Percentiles rank a stretch among this genome's conserved stretches.
These are phyloP conservation scores for Zancudomyces culisetae DNA, from an alignment of 371 early-diverging fungal genomes.

Conservation along the genomic window DNA sequence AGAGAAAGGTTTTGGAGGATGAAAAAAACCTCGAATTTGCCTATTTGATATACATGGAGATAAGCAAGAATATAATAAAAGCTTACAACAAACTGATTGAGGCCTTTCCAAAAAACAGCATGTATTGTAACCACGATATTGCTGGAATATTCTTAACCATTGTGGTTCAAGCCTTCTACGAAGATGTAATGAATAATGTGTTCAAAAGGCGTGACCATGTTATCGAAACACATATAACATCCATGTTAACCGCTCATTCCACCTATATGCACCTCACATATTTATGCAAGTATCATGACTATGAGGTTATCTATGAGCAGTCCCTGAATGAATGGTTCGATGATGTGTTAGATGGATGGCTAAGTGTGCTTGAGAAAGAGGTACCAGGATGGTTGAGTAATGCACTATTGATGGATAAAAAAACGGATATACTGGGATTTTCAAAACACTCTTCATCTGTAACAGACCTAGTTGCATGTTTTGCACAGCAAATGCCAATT, in stretches of 20 bases:
- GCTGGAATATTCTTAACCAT: too few relatives aligned
- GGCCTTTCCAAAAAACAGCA: too few relatives aligned
- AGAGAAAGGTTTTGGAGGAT: background rate
- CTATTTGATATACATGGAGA: too few relatives aligned
- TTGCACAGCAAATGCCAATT: slow-evolving; percentile 51
- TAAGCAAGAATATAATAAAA: too few relatives aligned
- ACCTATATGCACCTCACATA: slow-evolving; percentile 19
- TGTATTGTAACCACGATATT: too few relatives aligned
- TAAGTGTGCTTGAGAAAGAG: slow-evolving; percentile 7
- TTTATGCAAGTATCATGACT: slow-evolving; percentile 22
- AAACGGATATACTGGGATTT: slow-evolving; percentile 31
- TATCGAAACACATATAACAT: too few relatives aligned
- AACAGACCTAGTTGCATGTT: slow-evolving; percentile 53
- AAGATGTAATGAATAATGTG: too few relatives aligned
- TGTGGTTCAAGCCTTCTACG: too few relatives aligned
- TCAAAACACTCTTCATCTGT: slow-evolving; percentile 61
- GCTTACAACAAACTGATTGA: too few relatives aligned
- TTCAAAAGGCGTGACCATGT: too few relatives aligned
- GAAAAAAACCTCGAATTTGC: too few relatives aligned
- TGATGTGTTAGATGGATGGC: slow-evolving; percentile 6
- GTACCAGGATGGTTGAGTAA: slow-evolving; percentile 12
- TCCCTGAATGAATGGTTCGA: slow-evolving; percentile 8
- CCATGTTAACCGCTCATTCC: too few relatives aligned
- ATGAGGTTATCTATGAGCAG: slow-evolving; percentile 9
- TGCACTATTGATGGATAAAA: slow-evolving; percentile 27